These are phyloP conservation scores for Odonthalia washingtoniensis DNA, from an alignment of 31 red algal genomes.

Conservation along the genomic window DNA sequence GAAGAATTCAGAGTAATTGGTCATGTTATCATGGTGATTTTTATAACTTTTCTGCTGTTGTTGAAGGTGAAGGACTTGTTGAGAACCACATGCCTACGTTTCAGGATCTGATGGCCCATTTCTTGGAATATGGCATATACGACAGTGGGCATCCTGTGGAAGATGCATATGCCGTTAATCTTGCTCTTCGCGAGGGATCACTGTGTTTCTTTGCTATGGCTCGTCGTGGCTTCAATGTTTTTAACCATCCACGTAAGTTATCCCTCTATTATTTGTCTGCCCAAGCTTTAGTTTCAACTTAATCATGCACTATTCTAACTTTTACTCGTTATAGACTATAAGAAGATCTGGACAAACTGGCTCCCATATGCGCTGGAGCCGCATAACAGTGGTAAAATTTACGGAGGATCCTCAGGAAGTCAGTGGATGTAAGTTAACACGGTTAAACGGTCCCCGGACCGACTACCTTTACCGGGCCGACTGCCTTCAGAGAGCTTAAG, in stretches of 20 bases:
- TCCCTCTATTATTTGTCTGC: not conserved
- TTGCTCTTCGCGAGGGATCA: slow-evolving; percentile 73
- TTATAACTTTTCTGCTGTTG: slow-evolving; percentile 41
- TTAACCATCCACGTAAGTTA: slow-evolving; percentile 71
- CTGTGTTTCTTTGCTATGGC: slow-evolving; percentile 72
- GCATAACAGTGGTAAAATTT: slow-evolving; percentile 62
- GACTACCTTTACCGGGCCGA: too few species aligned
- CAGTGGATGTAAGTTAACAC: slow-evolving; percentile 46
- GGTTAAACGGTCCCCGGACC: not conserved
- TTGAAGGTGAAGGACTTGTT: slow-evolving; percentile 79
- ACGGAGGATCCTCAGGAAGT: slow-evolving; percentile 77
- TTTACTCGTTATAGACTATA: slow-evolving; percentile 56
- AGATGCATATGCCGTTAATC: slow-evolving; percentile 74
- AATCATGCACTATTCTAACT: too few species aligned
- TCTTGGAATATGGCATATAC: slow-evolving; percentile 67
- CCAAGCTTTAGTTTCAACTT: not conserved
- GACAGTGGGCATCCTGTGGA: slow-evolving; percentile 81
- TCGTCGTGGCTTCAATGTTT: slow-evolving; percentile 77
- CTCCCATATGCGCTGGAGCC: slow-evolving; percentile 73
- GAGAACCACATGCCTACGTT: slow-evolving; percentile 41
- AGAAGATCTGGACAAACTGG: slow-evolving; percentile 70
- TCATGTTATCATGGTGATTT: slow-evolving; percentile 77
- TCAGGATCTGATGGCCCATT: slow-evolving; percentile 75
- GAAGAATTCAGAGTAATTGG: slow-evolving; percentile 82
- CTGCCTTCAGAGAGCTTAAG: too few species aligned